Conservation (phyloP, 2,329 filamentous ascomycete species). For the Aspergillus brunneoviolaceus region DNA sequence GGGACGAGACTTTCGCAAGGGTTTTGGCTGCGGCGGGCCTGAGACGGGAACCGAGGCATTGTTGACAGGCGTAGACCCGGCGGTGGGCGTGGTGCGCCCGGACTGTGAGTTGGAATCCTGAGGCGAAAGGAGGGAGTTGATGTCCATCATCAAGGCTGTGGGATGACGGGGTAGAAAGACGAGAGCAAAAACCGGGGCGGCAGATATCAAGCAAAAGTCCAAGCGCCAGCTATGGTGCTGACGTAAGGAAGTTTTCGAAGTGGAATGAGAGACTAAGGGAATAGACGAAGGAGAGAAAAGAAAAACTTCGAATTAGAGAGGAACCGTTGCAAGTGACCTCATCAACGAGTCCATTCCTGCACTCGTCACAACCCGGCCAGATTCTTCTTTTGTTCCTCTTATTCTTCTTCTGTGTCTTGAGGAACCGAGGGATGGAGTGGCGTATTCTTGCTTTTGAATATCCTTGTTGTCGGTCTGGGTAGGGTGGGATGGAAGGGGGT, state of each 20-base stretch:
- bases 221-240: constrained; percentile 16
- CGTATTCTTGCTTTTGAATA: constrained; percentile 3
- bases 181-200: constrained; percentile 21
- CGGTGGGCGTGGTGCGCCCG: constrained; percentile 33
- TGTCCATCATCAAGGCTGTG: constrained; percentile 41
- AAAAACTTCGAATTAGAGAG: constrained; percentile 25
- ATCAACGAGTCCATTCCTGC: constrained; percentile 40
- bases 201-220: constrained; percentile 20
- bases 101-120: constrained; percentile 42
- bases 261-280: constrained; percentile 4
- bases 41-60: constrained; percentile 25
- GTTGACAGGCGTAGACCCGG: constrained; percentile 27
- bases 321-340: constrained; percentile 29
- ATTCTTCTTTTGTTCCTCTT: not conserved
- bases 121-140: constrained; percentile 48
- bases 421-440: constrained; percentile 1
- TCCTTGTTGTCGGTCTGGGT: not conserved
- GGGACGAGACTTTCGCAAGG: constrained; percentile 37
- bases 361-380: constrained; percentile 26
- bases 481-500: not conserved
- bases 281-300: constrained; percentile 1
- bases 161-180: constrained; percentile 10
- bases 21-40: constrained; percentile 36
- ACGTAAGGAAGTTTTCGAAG: constrained; percentile 5
- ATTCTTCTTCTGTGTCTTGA: not conserved